These are phyloP conservation scores for Guyanaporus albipodus DNA, from an alignment of 768 basidiomycete species.

Conservation along the genomic window DNA sequence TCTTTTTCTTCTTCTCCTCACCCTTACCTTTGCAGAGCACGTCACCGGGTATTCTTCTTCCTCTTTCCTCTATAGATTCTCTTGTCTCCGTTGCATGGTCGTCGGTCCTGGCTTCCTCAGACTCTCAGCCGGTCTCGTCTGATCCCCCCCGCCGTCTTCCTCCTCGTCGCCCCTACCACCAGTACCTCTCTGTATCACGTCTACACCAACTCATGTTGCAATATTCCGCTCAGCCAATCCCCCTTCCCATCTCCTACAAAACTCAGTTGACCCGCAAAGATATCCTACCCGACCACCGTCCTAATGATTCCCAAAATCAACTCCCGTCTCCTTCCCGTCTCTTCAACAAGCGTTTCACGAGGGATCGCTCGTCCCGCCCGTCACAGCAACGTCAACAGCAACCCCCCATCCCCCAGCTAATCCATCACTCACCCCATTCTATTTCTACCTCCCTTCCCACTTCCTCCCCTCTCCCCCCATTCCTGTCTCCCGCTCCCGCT, in stretches of 20 bases:
- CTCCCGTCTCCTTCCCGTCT: slow-evolving; percentile 21
- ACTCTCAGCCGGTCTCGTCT: slow-evolving; percentile 49
- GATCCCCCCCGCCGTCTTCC: slow-evolving; percentile 36
- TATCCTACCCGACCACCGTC: slow-evolving; percentile 25
- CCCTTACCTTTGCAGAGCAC: not conserved
- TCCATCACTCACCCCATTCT: slow-evolving; percentile 16
- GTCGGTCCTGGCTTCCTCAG: slow-evolving; percentile 27
- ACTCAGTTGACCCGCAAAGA: slow-evolving; percentile 29
- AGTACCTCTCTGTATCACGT: slow-evolving; percentile 28
- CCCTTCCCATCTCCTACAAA: slow-evolving; percentile 32
- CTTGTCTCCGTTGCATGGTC: slow-evolving; percentile 24
- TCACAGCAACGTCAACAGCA: slow-evolving; percentile 18
- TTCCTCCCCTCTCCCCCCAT: slow-evolving; percentile 27
- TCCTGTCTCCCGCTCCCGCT: slow-evolving; percentile 25
- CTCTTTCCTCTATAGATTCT: slow-evolving; percentile 3
- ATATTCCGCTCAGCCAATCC: slow-evolving; percentile 38
- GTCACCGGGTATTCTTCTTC: slow-evolving; percentile 1
- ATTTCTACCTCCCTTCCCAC: slow-evolving; percentile 5
- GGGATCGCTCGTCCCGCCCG: slow-evolving; percentile 24
- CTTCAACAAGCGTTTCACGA: slow-evolving; percentile 35
- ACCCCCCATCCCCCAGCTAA: slow-evolving; percentile 1
- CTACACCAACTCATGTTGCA: slow-evolving; percentile 54
- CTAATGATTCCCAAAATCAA: slow-evolving; percentile 24
- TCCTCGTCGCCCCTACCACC: slow-evolving; percentile 29
- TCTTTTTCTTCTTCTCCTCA: not conserved